Evolutionary conservation across 768 basidiomycete species (phyloP), one percentile per base, ranked within the genome.

Genomic region (Saitozyma podzolica): DNA sequence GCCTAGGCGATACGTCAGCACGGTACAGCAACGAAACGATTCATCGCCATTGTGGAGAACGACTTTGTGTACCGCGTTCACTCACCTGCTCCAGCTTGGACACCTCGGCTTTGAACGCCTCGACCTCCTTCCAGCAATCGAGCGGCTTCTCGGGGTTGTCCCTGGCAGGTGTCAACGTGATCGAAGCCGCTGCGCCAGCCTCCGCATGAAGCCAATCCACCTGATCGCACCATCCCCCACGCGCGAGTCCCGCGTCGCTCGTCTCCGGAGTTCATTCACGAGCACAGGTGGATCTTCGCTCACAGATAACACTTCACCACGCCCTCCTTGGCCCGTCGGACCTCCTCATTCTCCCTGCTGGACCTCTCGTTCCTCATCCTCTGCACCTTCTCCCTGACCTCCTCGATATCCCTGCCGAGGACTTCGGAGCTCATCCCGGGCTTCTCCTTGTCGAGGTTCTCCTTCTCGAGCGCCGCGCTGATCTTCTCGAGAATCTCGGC

Each of bases 91-190:
- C 80, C 20, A 80, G 64, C 62, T 79, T 79, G 39, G 65, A 61
- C n/a, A 79, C 80, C 54, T 74, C 76, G 1, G 56, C 49, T 61
- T 80, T 79, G 72, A 80, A 80, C 0, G 65, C 53, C 66, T 79
- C 78, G 17, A 78, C 77, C 58, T 80, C 67, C 48, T 66, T 73
- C 76, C 77, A 78, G 74, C 80, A 80, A 58, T 80, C 80, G 37
- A 80, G 72, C 37, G 80, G 77, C 56, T 63, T 67, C 10, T 74
- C 68, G 2, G 66, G 62, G 57, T 80, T 73, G 37, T 71, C 67
- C 41, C 79, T 80, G 54, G 29, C 29, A 29, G 29, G 29, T 29
- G 29, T 29, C 29, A 29, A 5, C 29, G 29, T 5, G 5, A 29
- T 5, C 29, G 29, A 29, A 29, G 29, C 29, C 29, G 29, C 29